phyloP scores from a whole-genome alignment of 163 green algal genomes.

The Dunaliella salina region DNA sequence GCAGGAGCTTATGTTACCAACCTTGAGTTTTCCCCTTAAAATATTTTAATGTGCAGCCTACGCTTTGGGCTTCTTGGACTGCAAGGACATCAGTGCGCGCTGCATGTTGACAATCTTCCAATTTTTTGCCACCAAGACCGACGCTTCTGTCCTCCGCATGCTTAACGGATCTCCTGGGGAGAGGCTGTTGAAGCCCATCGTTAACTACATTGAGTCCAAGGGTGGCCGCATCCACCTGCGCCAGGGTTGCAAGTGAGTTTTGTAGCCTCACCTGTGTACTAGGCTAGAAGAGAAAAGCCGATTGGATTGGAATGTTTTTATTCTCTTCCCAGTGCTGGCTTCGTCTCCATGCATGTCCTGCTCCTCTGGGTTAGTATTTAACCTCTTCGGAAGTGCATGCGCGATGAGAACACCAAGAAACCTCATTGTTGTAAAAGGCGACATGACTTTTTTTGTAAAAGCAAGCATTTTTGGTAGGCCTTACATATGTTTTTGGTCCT shows the following conservation, averaged over 20 bases:
- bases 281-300: too few species aligned
- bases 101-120: slow-evolving; percentile 97
- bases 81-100: slow-evolving; percentile 89
- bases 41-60: slow-evolving; percentile 63
- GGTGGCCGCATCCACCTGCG: slow-evolving; percentile 81
- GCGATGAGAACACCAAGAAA: too few species aligned
- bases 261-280: background rate
- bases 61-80: slow-evolving; percentile 93
- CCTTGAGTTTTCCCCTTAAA: background rate
- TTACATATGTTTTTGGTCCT: too few species aligned
- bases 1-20: too few species aligned
- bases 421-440: too few species aligned
- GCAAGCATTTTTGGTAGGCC: too few species aligned
- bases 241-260: slow-evolving; percentile 53
- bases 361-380: too few species aligned
- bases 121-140: slow-evolving; percentile 98
- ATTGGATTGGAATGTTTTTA: too few species aligned
- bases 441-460: too few species aligned
- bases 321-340: too few species aligned
- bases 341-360: too few species aligned
- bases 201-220: slow-evolving; percentile 78
- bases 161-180: slow-evolving; percentile 85
- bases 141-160: slow-evolving; percentile 89
- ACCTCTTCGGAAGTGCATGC: too few species aligned
- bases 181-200: slow-evolving; percentile 81